Percentiles rank a stretch among this genome's conserved stretches.
These are phyloP conservation scores for Myxozyma kluyveri DNA, from an alignment of 805 yeast genomes.

Conservation along the genomic window DNA sequence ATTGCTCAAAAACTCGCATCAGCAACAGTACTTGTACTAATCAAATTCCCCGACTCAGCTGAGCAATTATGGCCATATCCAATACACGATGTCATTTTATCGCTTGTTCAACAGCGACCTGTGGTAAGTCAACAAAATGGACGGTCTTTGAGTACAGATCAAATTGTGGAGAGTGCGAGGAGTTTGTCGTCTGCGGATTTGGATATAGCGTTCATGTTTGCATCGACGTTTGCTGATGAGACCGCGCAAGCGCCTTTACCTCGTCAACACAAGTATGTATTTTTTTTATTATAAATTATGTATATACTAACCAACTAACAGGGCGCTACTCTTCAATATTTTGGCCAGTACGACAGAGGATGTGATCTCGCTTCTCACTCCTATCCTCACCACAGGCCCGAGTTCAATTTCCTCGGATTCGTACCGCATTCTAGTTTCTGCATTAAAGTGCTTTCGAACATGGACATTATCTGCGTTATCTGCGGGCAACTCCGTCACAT, in stretches of 20 bases:
- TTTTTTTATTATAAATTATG: background rate
- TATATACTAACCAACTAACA: background rate
- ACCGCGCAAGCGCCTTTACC: conserved; percentile 21
- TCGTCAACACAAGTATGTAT: conserved; percentile 11
- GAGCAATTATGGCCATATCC: conserved; percentile 18
- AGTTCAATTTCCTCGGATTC: conserved; percentile 4
- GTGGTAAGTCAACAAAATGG: background rate
- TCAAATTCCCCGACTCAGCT: conserved; percentile 12
- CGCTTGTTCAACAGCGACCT: conserved; percentile 1
- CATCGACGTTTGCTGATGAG: conserved; percentile 25
- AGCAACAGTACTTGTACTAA: conserved; percentile 12
- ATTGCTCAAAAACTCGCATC: conserved; percentile 20
- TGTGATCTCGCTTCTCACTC: conserved; percentile 4
- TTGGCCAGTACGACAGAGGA: conserved; percentile 5
- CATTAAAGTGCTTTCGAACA: conserved; percentile 14
- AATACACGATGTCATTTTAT: conserved; percentile 16
- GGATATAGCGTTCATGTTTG: conserved; percentile 8
- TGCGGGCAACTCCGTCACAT: conserved; percentile 3
- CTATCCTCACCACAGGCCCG: conserved; percentile 4
- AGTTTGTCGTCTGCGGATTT: conserved; percentile 3
- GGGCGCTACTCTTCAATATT: conserved; percentile 8
- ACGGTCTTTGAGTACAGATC: background rate
- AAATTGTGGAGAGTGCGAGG: background rate
- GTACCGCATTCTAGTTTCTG: conserved; percentile 12
- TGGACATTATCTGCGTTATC: conserved; percentile 18